Evolutionary conservation across 139 green algal species (phyloP).

Genomic region (Chlorella sp.): DNA sequence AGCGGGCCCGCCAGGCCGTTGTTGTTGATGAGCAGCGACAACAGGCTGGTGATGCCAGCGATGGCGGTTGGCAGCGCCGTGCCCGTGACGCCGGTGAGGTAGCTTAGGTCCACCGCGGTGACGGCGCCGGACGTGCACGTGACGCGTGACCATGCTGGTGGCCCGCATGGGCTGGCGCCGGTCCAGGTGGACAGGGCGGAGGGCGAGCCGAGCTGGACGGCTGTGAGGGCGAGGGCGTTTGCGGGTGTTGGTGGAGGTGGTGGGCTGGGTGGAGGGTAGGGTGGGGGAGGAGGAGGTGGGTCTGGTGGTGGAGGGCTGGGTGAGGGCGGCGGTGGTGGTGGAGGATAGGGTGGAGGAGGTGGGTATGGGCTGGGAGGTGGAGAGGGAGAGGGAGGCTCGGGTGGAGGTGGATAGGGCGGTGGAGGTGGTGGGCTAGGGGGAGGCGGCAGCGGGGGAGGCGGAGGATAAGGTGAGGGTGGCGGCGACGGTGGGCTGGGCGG

Average conservation of each 20-base stretch:
- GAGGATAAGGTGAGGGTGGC: not conserved
- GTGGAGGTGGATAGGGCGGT: not conserved
- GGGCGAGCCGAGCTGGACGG: not conserved
- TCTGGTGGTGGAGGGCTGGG: not conserved
- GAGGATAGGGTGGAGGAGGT: not conserved
- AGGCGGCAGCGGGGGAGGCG: not conserved
- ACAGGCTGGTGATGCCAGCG: not conserved
- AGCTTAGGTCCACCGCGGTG: not conserved
- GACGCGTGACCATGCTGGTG: not conserved
- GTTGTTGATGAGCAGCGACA: not conserved
- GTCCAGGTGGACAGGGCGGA: not conserved
- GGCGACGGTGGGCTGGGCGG: not conserved
- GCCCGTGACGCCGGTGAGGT: not conserved
- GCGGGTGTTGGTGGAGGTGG: not conserved
- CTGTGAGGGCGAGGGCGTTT: not conserved
- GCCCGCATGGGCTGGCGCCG: not conserved
- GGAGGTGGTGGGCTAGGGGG: not conserved
- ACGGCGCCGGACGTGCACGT: not conserved
- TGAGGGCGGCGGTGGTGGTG: not conserved
- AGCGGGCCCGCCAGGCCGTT: slow-evolving; percentile 16
- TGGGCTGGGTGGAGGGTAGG: not conserved
- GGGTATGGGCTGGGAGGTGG: not conserved
- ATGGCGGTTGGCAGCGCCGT: not conserved
- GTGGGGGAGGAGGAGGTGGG: not conserved
- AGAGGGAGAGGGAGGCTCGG: not conserved